phyloP scores from a whole-genome alignment of 768 basidiomycete genomes.

The Glaciozyma antarctica region DNA sequence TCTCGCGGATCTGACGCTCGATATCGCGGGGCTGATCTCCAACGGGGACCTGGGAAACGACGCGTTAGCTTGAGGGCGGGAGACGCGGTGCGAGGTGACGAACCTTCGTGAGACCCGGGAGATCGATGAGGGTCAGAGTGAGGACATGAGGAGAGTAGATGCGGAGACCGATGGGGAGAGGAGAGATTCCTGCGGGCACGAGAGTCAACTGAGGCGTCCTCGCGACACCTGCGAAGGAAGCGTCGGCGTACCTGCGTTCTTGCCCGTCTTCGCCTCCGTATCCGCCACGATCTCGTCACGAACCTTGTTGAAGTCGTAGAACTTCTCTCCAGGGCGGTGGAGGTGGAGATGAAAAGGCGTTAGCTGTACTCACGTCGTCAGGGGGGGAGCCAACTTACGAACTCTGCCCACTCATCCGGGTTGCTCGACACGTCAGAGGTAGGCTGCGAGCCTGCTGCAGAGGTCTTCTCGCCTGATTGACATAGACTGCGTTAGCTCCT shows the following conservation, averaged over 20 bases:
- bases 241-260: conserved; percentile 60
- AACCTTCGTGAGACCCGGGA: conserved; percentile 69
- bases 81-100: background rate
- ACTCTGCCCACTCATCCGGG: conserved; percentile 96
- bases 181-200: conserved; percentile 64
- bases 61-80: background rate
- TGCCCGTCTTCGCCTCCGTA: conserved; percentile 96
- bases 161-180: conserved; percentile 91
- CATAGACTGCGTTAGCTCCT: conserved; percentile 39
- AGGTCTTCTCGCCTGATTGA: too few species aligned
- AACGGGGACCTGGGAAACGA: conserved; percentile 18
- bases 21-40: conserved; percentile 84
- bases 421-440: conserved; percentile 64
- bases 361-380: background rate
- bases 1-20: conserved; percentile 92
- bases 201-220: background rate
- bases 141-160: conserved; percentile 96
- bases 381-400: conserved; percentile 50
- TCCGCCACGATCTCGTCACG: conserved; percentile 91
- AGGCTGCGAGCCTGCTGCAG: conserved; percentile 22
- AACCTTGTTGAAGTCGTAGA: conserved; percentile 95
- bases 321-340: conserved; percentile 86
- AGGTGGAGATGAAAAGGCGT: background rate
- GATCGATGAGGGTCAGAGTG: conserved; percentile 91
- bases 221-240: background rate